phyloP scores from a whole-genome alignment of 2,329 filamentous ascomycete genomes.

The Aaosphaeria arxii region DNA sequence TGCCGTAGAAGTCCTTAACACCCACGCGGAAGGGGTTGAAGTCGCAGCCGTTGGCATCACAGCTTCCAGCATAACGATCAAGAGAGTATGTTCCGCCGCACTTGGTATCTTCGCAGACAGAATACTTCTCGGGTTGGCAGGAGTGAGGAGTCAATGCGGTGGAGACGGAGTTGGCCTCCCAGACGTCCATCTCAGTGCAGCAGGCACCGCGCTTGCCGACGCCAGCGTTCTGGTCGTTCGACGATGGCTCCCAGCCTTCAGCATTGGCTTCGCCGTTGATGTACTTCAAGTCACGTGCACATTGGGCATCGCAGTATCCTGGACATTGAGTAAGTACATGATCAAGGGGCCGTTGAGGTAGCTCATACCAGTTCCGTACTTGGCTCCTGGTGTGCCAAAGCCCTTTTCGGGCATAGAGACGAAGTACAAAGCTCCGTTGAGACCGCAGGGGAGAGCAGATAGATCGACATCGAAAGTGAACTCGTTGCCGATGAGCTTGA shows the following conservation, averaged over 20 bases:
- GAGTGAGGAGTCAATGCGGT: slow-evolving; percentile 64
- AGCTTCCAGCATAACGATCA: slow-evolving; percentile 60
- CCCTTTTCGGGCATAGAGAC: slow-evolving; percentile 53
- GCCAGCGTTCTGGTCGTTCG: slow-evolving; percentile 49
- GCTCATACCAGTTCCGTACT: slow-evolving; percentile 51
- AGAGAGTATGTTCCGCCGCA: slow-evolving; percentile 48
- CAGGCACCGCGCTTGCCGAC: slow-evolving; percentile 54
- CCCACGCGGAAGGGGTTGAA: slow-evolving; percentile 61
- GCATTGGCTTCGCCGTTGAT: slow-evolving; percentile 50
- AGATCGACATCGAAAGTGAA: slow-evolving; percentile 37
- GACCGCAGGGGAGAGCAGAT: slow-evolving; percentile 60
- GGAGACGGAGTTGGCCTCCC: slow-evolving; percentile 65
- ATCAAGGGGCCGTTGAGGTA: neutral
- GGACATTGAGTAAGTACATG: neutral
- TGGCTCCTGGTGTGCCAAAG: slow-evolving; percentile 45
- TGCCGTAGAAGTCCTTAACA: slow-evolving; percentile 60
- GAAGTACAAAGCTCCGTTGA: slow-evolving; percentile 55
- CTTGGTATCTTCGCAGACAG: slow-evolving; percentile 50
- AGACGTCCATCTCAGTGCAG: slow-evolving; percentile 64
- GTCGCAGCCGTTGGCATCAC: slow-evolving; percentile 67
- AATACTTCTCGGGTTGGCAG: slow-evolving; percentile 52
- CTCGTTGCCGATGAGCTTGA: slow-evolving; percentile 23
- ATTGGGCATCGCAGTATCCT: slow-evolving; percentile 19
- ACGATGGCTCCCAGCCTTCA: slow-evolving; percentile 48
- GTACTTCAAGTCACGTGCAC: slow-evolving; percentile 43